Percentiles rank a stretch among this genome's conserved stretches.
Evolutionary conservation across 2,329 filamentous ascomycete species (phyloP).

Genomic region (Podosphaera aphanis): DNA sequence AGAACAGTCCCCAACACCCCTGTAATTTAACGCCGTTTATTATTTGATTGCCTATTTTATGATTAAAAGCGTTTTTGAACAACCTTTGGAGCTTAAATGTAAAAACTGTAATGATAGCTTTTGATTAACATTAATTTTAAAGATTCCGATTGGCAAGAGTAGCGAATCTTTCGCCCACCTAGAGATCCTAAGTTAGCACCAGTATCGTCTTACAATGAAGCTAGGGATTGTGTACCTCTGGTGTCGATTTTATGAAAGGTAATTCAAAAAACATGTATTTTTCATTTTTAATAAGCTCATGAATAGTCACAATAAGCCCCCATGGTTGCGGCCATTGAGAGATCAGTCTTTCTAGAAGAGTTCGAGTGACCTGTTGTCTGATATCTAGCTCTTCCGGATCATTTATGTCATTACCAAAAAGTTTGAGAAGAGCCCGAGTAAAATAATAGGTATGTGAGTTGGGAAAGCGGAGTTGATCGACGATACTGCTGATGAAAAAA

Average conservation of each 20-base stretch:
- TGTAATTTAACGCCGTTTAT: constrained; percentile 15
- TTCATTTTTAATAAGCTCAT: constrained; percentile 79
- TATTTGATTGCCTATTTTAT: constrained; percentile 15
- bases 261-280: constrained; percentile 82
- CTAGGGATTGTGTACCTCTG: constrained; percentile 38
- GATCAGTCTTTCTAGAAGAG: constrained; percentile 69
- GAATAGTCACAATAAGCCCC: constrained; percentile 71
- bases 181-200: constrained; percentile 1
- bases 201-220: background rate
- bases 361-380: constrained; percentile 72
- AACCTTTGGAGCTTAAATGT: constrained; percentile 1
- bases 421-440: constrained; percentile 58
- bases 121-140: constrained; percentile 1
- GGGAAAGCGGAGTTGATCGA: constrained; percentile 78
- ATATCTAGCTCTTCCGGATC: constrained; percentile 60
- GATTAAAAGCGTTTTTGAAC: constrained; percentile 7
- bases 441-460: constrained; percentile 86
- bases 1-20: constrained; percentile 14
- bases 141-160: constrained; percentile 10
- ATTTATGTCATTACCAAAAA: constrained; percentile 55
- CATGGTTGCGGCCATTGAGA: constrained; percentile 86
- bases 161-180: constrained; percentile 15
- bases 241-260: constrained; percentile 71
- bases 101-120: background rate
- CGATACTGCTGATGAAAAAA: constrained; percentile 60